Evolutionary conservation across 192 early-diverging fungal species (phyloP).

Genomic region (Coemansia sp.): DNA sequence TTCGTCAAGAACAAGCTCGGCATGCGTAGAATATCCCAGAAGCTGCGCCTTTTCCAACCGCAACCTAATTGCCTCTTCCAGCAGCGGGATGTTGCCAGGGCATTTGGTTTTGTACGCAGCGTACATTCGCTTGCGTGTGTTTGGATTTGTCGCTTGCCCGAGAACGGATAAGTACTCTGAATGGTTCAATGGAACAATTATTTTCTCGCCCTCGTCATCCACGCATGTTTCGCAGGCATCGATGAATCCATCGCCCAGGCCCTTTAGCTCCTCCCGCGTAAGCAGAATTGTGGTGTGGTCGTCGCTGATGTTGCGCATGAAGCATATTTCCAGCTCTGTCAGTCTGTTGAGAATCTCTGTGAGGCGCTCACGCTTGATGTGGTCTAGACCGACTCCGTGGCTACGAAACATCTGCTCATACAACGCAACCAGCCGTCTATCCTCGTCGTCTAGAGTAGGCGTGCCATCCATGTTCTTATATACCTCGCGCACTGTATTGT

Average conservation of each 20-base stretch:
- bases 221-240: background rate
- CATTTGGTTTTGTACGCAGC: slow-evolving; percentile 1
- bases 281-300: background rate
- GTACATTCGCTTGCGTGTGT: slow-evolving; percentile 9
- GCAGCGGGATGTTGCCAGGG: slow-evolving; percentile 51
- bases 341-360: slow-evolving; percentile 3
- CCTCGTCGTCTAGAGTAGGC: slow-evolving; percentile 53
- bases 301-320: slow-evolving; percentile 7
- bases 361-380: background rate
- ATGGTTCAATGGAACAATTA: background rate
- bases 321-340: slow-evolving; percentile 7
- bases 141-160: background rate
- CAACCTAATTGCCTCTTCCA: slow-evolving; percentile 56
- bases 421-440: slow-evolving; percentile 60
- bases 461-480: slow-evolving; percentile 39
- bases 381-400: slow-evolving; percentile 54
- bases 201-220: background rate
- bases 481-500: slow-evolving; percentile 46
- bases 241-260: background rate
- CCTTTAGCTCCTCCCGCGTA: slow-evolving; percentile 15
- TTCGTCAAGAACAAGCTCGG: slow-evolving; percentile 63
- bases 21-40: slow-evolving; percentile 67
- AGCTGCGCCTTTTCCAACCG: slow-evolving; percentile 54
- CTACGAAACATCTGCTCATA: slow-evolving; percentile 61
- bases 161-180: slow-evolving; percentile 10